Base-by-base conservation (phyloP, 257 asterid species). In the Verbena officinalis region DNA sequence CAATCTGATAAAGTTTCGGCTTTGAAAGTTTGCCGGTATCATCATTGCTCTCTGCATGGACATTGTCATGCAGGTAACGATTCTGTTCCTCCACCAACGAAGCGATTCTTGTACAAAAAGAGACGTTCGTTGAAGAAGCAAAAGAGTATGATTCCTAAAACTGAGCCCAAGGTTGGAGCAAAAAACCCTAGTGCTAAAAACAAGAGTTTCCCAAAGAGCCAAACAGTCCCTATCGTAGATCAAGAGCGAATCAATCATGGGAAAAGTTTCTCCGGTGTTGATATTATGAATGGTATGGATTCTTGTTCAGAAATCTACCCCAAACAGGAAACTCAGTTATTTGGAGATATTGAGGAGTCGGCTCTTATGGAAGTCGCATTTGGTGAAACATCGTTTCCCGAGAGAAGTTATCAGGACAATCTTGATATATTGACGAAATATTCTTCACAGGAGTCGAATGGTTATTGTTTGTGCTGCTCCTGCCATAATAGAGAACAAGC, bases 21-120 rank as follows among this genome's bases (percentile, higher is more conserved):
- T 9, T 30, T 56, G 40, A 82, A 81, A 75, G 86, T 84, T 74
- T 93, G 98, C 73, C 77, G 88, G 13, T 89, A 93, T 76, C 95
- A 85, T 74, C 98, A 85, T 17, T 93, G 98, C 83, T 93, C 97
- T 57, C 77, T 93, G 20, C 84, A 93, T 42, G 96, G 96, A 14
- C 87, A 81, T 53, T 75, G 82, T 67, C 82, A 65, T 22, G 87
- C 69, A 13, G 42, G 70, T 46, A 77, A 77, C 10, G 86, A 70
- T 13, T 59, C 82, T 0, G 69, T 42, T 15, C 73, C 84, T 9
- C 75, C 73, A 13, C 55, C 67, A n/a, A 2, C 33, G 33, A 82
- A 83, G 81, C 83, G 59, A 31, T 78, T 76, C 23, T 42, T 76
- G 43, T 70, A 67, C 66, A 77, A 67, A 66, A 81, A 73, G 60